Conservation (phyloP, 768 basidiomycete genomes). For the Lyophyllum shimeji region DNA sequence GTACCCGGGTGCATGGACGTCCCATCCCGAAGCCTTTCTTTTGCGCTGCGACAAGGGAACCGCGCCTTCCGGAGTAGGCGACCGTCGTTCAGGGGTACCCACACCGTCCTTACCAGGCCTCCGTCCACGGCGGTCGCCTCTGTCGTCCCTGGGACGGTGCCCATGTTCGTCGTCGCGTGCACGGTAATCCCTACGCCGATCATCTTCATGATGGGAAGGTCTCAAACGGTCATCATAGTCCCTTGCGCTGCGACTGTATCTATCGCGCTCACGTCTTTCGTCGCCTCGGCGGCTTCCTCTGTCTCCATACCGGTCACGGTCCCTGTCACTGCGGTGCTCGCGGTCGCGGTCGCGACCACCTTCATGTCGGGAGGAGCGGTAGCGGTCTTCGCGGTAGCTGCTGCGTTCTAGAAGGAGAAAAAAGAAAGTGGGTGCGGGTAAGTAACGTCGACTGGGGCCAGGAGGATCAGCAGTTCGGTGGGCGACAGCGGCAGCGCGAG, state of each 20-base stretch:
- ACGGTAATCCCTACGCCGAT: constrained; percentile 47
- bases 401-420: constrained; percentile 49
- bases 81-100: constrained; percentile 77
- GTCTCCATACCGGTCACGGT: constrained; percentile 35
- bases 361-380: constrained; percentile 67
- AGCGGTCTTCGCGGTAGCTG: constrained; percentile 64
- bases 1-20: constrained; percentile 93
- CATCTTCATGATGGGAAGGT: constrained; percentile 45
- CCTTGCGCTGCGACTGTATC: constrained; percentile 42
- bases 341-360: constrained; percentile 46
- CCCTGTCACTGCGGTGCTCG: constrained; percentile 46
- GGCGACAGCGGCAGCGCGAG: constrained; percentile 30
- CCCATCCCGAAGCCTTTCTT: constrained; percentile 92
- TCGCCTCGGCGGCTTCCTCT: constrained; percentile 36
- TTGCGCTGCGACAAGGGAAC: constrained; percentile 82
- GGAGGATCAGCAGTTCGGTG: constrained; percentile 38
- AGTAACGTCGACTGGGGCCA: constrained; percentile 41
- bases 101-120: constrained; percentile 52
- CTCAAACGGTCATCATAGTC: constrained; percentile 46
- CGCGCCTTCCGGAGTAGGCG: constrained; percentile 87
- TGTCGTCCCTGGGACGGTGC: constrained; percentile 33
- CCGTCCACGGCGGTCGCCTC: constrained; percentile 24
- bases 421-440: constrained; percentile 47
- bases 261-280: constrained; percentile 52
- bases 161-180: constrained; percentile 42